These are phyloP conservation scores for Penicillium dipodomyicola DNA, from an alignment of 495 filamentous ascomycete species.

Conservation along the genomic window DNA sequence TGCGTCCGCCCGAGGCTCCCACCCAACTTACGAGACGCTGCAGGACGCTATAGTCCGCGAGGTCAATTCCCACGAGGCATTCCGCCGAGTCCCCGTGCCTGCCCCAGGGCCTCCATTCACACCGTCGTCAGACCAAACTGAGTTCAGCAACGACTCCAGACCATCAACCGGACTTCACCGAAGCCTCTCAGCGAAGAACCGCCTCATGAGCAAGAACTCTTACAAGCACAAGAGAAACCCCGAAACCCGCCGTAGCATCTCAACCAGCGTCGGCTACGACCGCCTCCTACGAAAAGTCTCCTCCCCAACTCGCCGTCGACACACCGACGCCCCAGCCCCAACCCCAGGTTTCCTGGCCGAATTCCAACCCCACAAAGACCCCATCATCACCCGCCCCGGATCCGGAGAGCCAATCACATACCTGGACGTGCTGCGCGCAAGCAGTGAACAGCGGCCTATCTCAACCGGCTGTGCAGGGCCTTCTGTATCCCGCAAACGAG, in stretches of 20 bases:
- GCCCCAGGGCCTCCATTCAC: constrained; percentile 39
- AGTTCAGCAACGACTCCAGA: constrained; percentile 18
- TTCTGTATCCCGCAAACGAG: constrained; percentile 10
- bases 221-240: constrained; percentile 35
- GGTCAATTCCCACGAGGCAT: constrained; percentile 50
- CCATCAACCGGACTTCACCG: constrained; percentile 18
- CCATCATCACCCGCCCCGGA: not conserved
- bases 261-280: constrained; percentile 30
- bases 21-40: constrained; percentile 45
- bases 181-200: constrained; percentile 21
- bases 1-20: constrained; percentile 29
- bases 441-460: constrained; percentile 17
- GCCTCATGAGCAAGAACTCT: constrained; percentile 32
- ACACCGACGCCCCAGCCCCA: constrained; percentile 43
- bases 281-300: constrained; percentile 22
- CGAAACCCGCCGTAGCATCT: constrained; percentile 36
- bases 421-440: constrained; percentile 36
- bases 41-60: constrained; percentile 50
- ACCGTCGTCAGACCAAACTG: constrained; percentile 30
- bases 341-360: constrained; percentile 35
- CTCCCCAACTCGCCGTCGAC: constrained; percentile 32
- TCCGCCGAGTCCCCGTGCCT: constrained; percentile 38
- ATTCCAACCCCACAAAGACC: constrained; percentile 13
- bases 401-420: constrained; percentile 32
- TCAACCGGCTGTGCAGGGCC: constrained; percentile 6